Evolutionary conservation across 2,329 filamentous ascomycete species (phyloP), one percentile per base, ranked within the genome.

Genomic region (Biscogniauxia marginata): DNA sequence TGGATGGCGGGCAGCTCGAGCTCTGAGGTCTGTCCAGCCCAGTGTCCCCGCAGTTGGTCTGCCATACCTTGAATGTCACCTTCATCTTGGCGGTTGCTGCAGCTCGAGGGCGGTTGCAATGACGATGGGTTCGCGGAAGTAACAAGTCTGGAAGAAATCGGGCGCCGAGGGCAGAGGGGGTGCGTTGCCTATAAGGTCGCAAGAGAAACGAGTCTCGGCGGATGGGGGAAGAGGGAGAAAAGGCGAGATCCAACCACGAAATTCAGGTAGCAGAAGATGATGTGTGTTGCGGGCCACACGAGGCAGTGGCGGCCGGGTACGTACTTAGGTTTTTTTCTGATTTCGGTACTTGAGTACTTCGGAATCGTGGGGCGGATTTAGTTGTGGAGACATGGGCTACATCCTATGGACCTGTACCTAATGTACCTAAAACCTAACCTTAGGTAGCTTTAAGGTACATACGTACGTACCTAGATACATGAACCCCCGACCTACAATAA

Each of bases 61-160:
- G 49, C 67, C 79, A 60, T 77, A 85, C 83, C 78, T 84, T 83
- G 74, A 86, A 84, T 61, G 85, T 87, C 71, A 88, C 79, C 83
- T 87, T 87, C 85, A 88, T 88, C 72, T 68, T 82, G 79, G 75
- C 50, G 49, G 54, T 49, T 44, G 53, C 47, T 47, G 56, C 64
- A 66, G 66, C 64, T 39, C 13, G 30, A 16, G n/a, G 9, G 13
- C 13, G 30, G 65, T 61, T 61, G 54, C 55, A 50, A 63, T 63
- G 62, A 57, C 13, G 46, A 58, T 44, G 46, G 39, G 23, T 50
- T 34, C 24, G 49, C 16, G 21, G 46, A 25, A 20, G 13, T 30
- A 53, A 21, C 56, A 9, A 44, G 53, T 44, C 56, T 53, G 39
- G 55, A 49, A 57, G 58, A 56, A 56, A 55, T 50, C 34, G 46